These are phyloP conservation scores for Penicillium pulvis DNA, from an alignment of 495 filamentous ascomycete species.

Conservation along the genomic window DNA sequence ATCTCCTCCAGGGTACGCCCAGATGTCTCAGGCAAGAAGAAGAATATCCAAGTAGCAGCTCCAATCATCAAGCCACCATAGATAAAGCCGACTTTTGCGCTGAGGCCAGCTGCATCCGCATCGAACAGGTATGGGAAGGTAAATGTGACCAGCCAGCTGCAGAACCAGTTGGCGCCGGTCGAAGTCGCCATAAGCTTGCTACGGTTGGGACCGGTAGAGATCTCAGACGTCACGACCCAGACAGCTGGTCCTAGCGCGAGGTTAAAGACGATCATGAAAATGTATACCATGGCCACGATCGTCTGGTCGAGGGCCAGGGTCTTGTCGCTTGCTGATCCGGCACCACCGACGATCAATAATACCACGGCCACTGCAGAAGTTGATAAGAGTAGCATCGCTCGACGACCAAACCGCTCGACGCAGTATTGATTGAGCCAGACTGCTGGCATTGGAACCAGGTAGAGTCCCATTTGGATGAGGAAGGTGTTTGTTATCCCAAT, in stretches of 20 bases:
- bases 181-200: constrained; percentile 3
- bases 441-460: constrained; percentile 1
- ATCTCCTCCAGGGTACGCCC: constrained; percentile 1
- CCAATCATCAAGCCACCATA: constrained; percentile 1
- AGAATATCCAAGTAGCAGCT: neutral
- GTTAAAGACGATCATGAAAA: constrained; percentile 5
- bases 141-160: constrained; percentile 5
- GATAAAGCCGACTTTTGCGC: constrained; percentile 1
- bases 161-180: neutral
- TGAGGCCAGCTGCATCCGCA: neutral
- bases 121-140: constrained; percentile 4
- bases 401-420: constrained; percentile 4
- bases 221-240: constrained; percentile 4
- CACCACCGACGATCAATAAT: neutral
- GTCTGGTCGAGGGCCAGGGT: neutral
- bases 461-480: constrained; percentile 5
- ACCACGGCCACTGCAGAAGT: neutral
- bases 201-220: constrained; percentile 4
- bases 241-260: constrained; percentile 1
- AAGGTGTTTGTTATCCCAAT: neutral
- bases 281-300: constrained; percentile 2
- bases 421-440: constrained; percentile 4
- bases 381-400: neutral
- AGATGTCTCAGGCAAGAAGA: constrained; percentile 5
- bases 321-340: neutral